phyloP scores from a whole-genome alignment of 2,329 filamentous ascomycete genomes.

The Talaromyces sp. region DNA sequence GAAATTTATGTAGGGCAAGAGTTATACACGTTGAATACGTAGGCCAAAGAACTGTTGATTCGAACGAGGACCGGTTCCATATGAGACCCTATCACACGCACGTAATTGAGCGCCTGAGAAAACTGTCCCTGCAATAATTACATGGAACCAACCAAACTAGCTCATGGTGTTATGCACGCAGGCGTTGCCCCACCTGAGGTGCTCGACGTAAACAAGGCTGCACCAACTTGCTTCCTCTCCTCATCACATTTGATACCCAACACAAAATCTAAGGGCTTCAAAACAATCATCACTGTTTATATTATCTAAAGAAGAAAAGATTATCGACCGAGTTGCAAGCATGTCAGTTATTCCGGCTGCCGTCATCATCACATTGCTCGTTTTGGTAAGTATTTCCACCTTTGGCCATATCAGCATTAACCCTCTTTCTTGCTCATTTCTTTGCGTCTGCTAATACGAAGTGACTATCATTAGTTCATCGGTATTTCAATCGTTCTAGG shows the following conservation, averaged over 20 bases:
- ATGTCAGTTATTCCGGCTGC: slow-evolving; percentile 2
- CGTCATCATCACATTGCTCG: slow-evolving; percentile 6
- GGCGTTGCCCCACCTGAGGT: neutral
- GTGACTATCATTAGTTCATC: neutral
- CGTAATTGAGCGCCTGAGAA: neutral
- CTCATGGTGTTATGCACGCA: neutral
- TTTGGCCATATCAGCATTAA: slow-evolving; percentile 46
- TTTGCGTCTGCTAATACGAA: neutral
- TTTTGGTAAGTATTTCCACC: slow-evolving; percentile 47
- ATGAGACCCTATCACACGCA: neutral
- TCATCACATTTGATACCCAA: neutral
- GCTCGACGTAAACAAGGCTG: neutral
- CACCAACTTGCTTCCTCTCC: neutral
- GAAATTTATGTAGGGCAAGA: neutral
- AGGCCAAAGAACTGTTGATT: too few species aligned
- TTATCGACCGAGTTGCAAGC: neutral
- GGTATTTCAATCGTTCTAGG: slow-evolving; percentile 13
- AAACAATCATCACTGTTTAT: neutral
- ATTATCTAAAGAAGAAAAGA: neutral
- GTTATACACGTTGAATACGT: neutral
- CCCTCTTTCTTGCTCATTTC: neutral
- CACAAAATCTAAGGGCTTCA: neutral
- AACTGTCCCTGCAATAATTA: neutral
- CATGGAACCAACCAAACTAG: neutral
- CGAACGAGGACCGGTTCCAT: neutral